Evolutionary conservation across 768 basidiomycete genomes (phyloP).

Genomic region (Infundibulicybe gibba): DNA sequence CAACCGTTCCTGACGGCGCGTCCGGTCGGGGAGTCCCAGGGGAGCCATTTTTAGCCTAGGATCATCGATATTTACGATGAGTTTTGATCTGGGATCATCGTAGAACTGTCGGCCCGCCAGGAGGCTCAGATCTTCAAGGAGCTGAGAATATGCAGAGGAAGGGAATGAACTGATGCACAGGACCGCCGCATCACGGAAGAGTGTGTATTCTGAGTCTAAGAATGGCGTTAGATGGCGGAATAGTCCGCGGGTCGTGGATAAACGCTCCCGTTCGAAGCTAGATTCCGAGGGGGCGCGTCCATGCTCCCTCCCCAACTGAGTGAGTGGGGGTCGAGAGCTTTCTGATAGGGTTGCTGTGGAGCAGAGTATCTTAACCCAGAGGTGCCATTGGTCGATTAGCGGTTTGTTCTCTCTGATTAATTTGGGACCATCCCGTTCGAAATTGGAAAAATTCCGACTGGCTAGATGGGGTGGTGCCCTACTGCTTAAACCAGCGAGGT

Average conservation of each 20-base stretch:
- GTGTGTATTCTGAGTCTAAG: slow-evolving; percentile 79
- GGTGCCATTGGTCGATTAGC: slow-evolving; percentile 74
- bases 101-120: slow-evolving; percentile 82
- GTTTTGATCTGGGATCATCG: slow-evolving; percentile 60
- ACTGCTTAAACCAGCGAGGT: slow-evolving; percentile 68
- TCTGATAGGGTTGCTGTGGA: slow-evolving; percentile 74
- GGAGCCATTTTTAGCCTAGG: slow-evolving; percentile 43
- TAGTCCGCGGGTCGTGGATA: slow-evolving; percentile 77
- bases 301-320: slow-evolving; percentile 61
- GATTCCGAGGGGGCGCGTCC: slow-evolving; percentile 66
- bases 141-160: slow-evolving; percentile 66
- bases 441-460: slow-evolving; percentile 30
- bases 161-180: slow-evolving; percentile 88
- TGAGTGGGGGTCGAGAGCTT: slow-evolving; percentile 46
- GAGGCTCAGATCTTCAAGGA: slow-evolving; percentile 80
- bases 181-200: slow-evolving; percentile 84
- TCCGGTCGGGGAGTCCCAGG: slow-evolving; percentile 45
- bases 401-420: slow-evolving; percentile 53
- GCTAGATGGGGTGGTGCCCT: slow-evolving; percentile 46
- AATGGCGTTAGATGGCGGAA: slow-evolving; percentile 87
- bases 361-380: slow-evolving; percentile 84
- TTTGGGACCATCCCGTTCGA: slow-evolving; percentile 51
- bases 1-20: slow-evolving; percentile 71
- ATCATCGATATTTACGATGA: slow-evolving; percentile 50
- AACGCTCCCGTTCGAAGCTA: slow-evolving; percentile 76